Percentiles rank a stretch among this genome's conserved stretches.
Conservation (phyloP, 2,329 filamentous ascomycete species). For the Fusarium sp. region DNA sequence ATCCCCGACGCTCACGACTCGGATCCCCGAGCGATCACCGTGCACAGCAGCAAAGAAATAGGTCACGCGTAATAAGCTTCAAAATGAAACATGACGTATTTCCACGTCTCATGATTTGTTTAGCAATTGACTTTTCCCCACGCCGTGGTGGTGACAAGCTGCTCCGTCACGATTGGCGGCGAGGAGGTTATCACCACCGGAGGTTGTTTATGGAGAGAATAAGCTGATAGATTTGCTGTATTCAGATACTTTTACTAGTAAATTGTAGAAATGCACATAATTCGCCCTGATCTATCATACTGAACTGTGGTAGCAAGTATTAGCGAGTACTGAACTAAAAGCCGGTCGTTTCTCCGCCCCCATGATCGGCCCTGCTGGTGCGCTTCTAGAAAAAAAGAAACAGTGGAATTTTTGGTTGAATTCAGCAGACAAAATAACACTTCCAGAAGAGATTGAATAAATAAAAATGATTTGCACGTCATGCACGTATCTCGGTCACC, state of each 20-base stretch:
- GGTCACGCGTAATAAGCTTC: constrained; percentile 4
- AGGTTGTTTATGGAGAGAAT: constrained; percentile 19
- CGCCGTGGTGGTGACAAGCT: constrained; percentile 14
- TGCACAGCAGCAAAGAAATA: not conserved
- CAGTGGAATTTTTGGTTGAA: not conserved
- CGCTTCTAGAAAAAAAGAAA: not conserved
- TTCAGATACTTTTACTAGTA: constrained; percentile 6
- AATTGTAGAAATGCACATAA: not conserved
- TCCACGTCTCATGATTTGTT: constrained; percentile 16
- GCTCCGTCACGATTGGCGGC: constrained; percentile 22
- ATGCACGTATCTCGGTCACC: constrained; percentile 39
- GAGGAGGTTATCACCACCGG: constrained; percentile 18
- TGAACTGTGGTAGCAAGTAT: constrained; percentile 3
- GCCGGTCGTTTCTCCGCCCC: not conserved
- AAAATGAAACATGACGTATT: constrained; percentile 32
- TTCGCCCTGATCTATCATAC: not conserved
- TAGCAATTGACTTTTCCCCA: constrained; percentile 27
- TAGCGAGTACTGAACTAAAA: constrained; percentile 1
- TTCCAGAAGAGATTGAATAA: not conserved
- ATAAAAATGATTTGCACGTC: constrained; percentile 11
- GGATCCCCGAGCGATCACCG: constrained; percentile 38
- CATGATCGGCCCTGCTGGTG: constrained; percentile 6
- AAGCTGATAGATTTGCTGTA: constrained; percentile 17
- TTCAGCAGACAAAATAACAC: constrained; percentile 14
- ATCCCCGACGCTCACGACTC: constrained; percentile 28